phyloP scores from a whole-genome alignment of 2,329 filamentous ascomycete genomes.

The Ustilaginoidea virens region DNA sequence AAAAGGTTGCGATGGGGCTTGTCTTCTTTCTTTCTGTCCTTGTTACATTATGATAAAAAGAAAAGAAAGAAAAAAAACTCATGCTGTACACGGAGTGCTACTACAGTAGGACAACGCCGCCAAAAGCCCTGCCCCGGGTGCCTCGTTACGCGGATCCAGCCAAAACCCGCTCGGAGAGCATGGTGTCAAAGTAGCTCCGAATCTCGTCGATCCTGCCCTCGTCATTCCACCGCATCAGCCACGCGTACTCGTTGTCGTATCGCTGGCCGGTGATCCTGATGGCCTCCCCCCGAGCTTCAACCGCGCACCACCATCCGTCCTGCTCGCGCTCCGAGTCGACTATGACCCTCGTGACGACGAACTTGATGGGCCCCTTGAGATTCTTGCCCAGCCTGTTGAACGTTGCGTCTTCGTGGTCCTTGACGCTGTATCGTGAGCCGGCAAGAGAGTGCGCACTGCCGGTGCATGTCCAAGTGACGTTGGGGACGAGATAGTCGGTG shows the following conservation, averaged over 20 bases:
- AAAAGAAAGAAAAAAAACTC: no score
- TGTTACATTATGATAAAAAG: no score
- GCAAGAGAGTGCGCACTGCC: slow-evolving; percentile 11
- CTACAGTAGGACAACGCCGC: no score
- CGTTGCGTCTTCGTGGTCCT: slow-evolving; percentile 8
- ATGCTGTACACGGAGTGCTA: no score
- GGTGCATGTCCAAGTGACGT: slow-evolving; percentile 11
- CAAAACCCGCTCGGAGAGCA: slow-evolving; percentile 9
- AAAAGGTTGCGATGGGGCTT: no score
- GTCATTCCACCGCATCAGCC: slow-evolving; percentile 10
- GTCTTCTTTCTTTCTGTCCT: no score
- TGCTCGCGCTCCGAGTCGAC: slow-evolving; percentile 8
- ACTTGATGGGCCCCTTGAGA: slow-evolving; percentile 9
- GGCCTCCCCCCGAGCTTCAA: slow-evolving; percentile 10
- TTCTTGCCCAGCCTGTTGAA: slow-evolving; percentile 9
- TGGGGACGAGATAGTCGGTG: slow-evolving; percentile 6
- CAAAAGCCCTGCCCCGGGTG: neutral
- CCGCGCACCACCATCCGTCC: slow-evolving; percentile 11
- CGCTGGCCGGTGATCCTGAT: slow-evolving; percentile 7
- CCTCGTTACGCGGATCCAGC: neutral
- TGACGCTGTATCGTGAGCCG: slow-evolving; percentile 8
- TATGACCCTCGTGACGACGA: slow-evolving; percentile 9
- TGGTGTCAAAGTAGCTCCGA: slow-evolving; percentile 11
- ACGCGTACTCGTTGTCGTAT: slow-evolving; percentile 12
- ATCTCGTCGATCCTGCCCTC: slow-evolving; percentile 11